These are phyloP conservation scores for Oryza punctata DNA, from an alignment of 176 grass and related monocot genomes.

Conservation along the genomic window DNA sequence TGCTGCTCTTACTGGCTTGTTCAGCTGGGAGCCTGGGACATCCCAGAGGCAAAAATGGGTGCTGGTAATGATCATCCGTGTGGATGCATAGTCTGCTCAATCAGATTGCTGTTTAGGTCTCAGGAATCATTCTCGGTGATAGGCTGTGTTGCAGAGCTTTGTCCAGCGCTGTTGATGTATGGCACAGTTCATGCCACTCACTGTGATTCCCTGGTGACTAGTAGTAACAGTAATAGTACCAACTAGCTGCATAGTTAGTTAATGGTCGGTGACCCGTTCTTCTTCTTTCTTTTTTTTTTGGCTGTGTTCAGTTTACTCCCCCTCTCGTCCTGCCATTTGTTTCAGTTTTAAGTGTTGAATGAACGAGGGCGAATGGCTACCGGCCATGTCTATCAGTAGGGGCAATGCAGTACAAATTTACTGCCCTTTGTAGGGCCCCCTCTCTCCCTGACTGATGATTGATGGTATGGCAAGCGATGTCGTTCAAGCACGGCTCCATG, in stretches of 20 bases:
- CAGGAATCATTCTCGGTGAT: conserved; percentile 11
- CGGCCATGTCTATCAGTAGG: not conserved
- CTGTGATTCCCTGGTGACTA: not conserved
- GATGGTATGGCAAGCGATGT: conserved; percentile 10
- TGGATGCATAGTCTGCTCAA: not conserved
- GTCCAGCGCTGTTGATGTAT: not conserved
- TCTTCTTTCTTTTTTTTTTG: no score
- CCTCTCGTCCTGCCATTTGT: not conserved
- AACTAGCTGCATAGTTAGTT: not conserved
- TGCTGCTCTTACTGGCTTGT: conserved; percentile 10
- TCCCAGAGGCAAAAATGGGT: not conserved
- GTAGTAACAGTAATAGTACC: not conserved
- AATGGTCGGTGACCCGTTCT: not conserved
- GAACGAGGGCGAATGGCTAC: no score
- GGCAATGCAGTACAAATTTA: no score
- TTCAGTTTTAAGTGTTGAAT: not conserved
- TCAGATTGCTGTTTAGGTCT: not conserved
- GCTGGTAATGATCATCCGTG: not conserved
- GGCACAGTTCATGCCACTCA: not conserved
- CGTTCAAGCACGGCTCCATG: not conserved
- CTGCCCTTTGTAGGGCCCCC: not conserved
- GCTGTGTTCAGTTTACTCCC: not conserved
- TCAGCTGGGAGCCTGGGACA: not conserved
- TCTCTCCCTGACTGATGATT: conserved; percentile 19
- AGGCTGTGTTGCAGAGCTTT: not conserved